Base-by-base conservation (phyloP, 768 basidiomycete genomes). In the Calocybe gangraenosa region DNA sequence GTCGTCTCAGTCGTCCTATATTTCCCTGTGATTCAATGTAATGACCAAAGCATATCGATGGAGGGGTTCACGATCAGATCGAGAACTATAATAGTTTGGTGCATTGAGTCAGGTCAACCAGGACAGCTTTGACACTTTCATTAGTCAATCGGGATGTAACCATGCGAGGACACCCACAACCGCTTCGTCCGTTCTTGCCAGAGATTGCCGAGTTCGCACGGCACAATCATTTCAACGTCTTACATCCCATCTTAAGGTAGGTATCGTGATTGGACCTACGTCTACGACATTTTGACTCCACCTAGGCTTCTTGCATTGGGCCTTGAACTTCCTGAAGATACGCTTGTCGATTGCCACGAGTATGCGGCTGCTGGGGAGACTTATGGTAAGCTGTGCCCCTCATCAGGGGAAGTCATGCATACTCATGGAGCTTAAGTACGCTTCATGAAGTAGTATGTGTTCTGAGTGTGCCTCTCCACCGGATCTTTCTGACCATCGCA, bases 1-100 rank as follows among this genome's bases (percentile, higher is more conserved):
- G 44, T 36, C 3, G 21, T 30, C 30, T 15, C 10, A 5, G 7
- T 41, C 31, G 18, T 7, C 7, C 1, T n/a, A 14, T n/a, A 7
- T 9, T 1, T 28, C 6, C 18, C 10, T n/a, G 1, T 25, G 22
- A 32, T 22, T 23, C 28, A 35, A 44, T 7, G 28, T 37, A 19
- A 31, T 30, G 17, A 21, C 15, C 3, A 11, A 18, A 83, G 81
- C 74, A 77, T 37, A 74, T 83, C 37, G 76, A 75, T 35, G 71
- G 69, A 10, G 82, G 81, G 7, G 75, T 84, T 22, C 70, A 59
- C 11, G 83, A 84, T 55, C 79, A 83, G 52, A 49, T 82, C n/a
- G 82, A 84, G 52, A 65, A 74, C 44, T 84, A 84, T 55, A 80
- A 77, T 52, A 69, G 82, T 83, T 48, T 43, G 74, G 50, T 9